Evolutionary conservation across 208 protist species (phyloP).

Genomic region (Trypanosoma rangeli): DNA sequence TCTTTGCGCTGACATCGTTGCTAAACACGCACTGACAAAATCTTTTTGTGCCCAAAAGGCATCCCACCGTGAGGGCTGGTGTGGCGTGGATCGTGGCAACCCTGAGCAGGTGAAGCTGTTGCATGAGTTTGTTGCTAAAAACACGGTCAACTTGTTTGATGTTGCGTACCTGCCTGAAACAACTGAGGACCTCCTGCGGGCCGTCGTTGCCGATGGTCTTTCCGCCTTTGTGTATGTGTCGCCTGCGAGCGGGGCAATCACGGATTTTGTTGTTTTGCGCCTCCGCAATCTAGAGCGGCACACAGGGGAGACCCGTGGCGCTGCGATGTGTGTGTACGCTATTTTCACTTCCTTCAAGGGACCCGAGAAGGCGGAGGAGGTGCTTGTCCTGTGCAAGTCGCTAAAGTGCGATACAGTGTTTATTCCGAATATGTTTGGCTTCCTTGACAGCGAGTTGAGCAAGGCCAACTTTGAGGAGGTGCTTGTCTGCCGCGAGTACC

Average conservation of each 20-base stretch:
- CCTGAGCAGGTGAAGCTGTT: slow-evolving; percentile 34
- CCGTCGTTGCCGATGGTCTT: slow-evolving; percentile 37
- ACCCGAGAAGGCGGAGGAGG: slow-evolving; percentile 60
- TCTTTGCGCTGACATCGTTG: slow-evolving; percentile 61
- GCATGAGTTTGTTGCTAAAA: slow-evolving; percentile 38
- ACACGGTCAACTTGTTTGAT: slow-evolving; percentile 37
- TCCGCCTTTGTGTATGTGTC: slow-evolving; percentile 33
- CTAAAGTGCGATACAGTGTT: slow-evolving; percentile 58
- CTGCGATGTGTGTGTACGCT: slow-evolving; percentile 49
- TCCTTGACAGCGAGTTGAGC: slow-evolving; percentile 78
- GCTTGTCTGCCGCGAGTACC: slow-evolving; percentile 44
- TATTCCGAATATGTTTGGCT: slow-evolving; percentile 72
- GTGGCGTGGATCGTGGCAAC: slow-evolving; percentile 23
- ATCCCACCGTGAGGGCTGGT: slow-evolving; percentile 26
- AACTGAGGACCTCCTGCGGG: slow-evolving; percentile 37
- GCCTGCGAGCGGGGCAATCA: slow-evolving; percentile 30
- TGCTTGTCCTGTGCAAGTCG: slow-evolving; percentile 54
- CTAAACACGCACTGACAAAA: slow-evolving; percentile 57
- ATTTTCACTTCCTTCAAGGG: slow-evolving; percentile 58
- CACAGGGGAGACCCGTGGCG: slow-evolving; percentile 8
- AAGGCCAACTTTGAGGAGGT: slow-evolving; percentile 81
- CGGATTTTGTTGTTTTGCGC: slow-evolving; percentile 72
- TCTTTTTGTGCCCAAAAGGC: slow-evolving; percentile 26
- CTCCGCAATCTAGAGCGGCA: slow-evolving; percentile 19
- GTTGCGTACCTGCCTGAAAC: slow-evolving; percentile 47